Base-by-base conservation (phyloP, 2,329 filamentous ascomycete genomes). In the Ploettnerulaceae sp. region DNA sequence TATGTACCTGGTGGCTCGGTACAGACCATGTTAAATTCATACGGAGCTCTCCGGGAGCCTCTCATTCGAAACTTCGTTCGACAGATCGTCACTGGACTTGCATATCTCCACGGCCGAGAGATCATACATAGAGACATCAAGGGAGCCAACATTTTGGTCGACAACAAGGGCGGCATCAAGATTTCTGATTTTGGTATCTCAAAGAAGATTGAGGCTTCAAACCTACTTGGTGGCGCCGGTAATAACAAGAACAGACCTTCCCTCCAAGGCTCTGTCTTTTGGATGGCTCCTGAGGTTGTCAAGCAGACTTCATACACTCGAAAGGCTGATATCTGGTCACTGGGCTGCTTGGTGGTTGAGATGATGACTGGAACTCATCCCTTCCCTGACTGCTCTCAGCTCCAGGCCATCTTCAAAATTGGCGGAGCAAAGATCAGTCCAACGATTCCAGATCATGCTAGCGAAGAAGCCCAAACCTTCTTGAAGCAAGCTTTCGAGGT, bases 71-170 rank as follows among this genome's bases (percentile, higher is more conserved):
- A 93, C 68, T 98, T 98, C 64, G 91, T 97, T 40, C 84, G 91
- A 25, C 93, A 98, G 68, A 98, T 98, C 56, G 75, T 98, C 51
- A 84, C 86, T 25, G 93, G 93, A 36, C 77, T 98, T 22, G 90
- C 87, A 3, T 98, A 97, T 65, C 79, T 98, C 12, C 93, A 98
- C 70, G 85, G 84, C 63, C 82, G 84, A 55, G 93, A 96, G 64
- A 98, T 98, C 63, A 97, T 98, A 59, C 93, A 98, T 66, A 86
- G 93, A 51, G 93, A 98, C 64, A 97, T 98, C 77, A 98, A 98
- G 72, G 93, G 93, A 37, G 93, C 93, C 66, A 98, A 98, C 64
- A 95, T 98, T 57, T 81, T 98, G 4, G 93, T 98, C 47, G 93
- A 98, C 71, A 97, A 97, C 74, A 96, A 97, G 69, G 93, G 93